A percentile compares a stretch with the other conserved stretches of the same genome.
phyloP scores from a whole-genome alignment of 2,329 filamentous ascomycete species.

The Colletotrichum shisoi region DNA sequence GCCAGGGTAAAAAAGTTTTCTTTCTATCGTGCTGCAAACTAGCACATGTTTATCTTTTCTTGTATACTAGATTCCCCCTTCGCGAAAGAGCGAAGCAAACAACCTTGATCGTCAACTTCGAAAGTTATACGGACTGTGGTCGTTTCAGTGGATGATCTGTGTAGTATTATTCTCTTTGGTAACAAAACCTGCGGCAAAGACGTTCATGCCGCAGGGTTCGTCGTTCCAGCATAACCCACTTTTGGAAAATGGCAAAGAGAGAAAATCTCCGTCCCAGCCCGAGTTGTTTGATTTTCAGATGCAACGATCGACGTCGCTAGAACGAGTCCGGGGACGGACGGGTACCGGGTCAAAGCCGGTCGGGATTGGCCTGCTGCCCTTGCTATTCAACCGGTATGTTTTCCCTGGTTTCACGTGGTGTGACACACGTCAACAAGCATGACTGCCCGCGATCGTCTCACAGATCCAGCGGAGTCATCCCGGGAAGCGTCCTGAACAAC shows the following conservation, averaged over 20 bases:
- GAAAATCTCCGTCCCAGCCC: background rate
- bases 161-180: background rate
- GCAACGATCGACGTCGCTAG: slow-evolving; percentile 13
- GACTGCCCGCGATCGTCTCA: background rate
- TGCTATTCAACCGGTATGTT: background rate
- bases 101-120: slow-evolving; percentile 10
- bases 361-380: slow-evolving; percentile 15
- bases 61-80: slow-evolving; percentile 34
- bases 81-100: slow-evolving; percentile 29
- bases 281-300: slow-evolving; percentile 33
- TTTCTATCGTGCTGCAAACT: slow-evolving; percentile 3
- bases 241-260: background rate
- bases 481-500: slow-evolving; percentile 23
- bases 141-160: slow-evolving; percentile 11
- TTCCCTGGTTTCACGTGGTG: background rate
- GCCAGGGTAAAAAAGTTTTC: slow-evolving; percentile 28
- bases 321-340: background rate
- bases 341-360: slow-evolving; percentile 15
- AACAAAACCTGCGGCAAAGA: slow-evolving; percentile 14
- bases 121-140: background rate
- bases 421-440: background rate
- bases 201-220: slow-evolving; percentile 11
- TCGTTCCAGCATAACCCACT: slow-evolving; percentile 4
- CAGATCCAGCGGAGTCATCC: background rate
- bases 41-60: slow-evolving; percentile 8